Percentiles rank a stretch among this genome's conserved stretches.
These are phyloP conservation scores for Pyrus betulifolia DNA, from an alignment of 306 rosid species.

Conservation along the genomic window DNA sequence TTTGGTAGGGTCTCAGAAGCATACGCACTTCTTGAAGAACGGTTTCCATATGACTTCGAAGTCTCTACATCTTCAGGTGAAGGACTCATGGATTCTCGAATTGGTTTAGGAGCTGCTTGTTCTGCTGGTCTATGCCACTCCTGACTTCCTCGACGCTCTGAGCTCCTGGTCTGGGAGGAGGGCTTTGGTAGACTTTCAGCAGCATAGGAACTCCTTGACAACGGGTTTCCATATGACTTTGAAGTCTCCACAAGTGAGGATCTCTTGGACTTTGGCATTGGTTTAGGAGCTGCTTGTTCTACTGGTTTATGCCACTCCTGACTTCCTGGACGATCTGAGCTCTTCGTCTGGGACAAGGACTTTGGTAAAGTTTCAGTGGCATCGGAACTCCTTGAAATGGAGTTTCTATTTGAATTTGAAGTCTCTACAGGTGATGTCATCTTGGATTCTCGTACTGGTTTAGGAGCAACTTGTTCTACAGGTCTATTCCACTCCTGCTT, in stretches of 20 bases:
- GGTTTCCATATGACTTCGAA: constrained; percentile 16
- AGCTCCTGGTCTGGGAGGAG: constrained; percentile 24
- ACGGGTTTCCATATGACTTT: constrained; percentile 8
- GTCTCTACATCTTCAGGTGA: not conserved
- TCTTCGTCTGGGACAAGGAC: constrained; percentile 21
- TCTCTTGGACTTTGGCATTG: constrained; percentile 1
- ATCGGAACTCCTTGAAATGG: constrained; percentile 31
- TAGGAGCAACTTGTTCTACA: not conserved
- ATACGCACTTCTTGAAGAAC: constrained; percentile 35
- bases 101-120: not conserved
- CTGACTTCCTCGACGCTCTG: constrained; percentile 24
- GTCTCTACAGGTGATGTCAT: not conserved
- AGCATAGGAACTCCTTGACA: constrained; percentile 32
- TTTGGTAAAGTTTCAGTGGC: constrained; percentile 22
- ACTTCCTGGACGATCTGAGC: constrained; percentile 29
- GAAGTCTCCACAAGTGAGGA: not conserved
- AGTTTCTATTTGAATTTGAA: not conserved
- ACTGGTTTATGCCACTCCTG: constrained; percentile 1
- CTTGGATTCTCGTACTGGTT: not conserved
- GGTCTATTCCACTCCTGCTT: constrained; percentile 8
- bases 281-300: not conserved
- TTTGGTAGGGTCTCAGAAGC: constrained; percentile 24
- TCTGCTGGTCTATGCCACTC: constrained; percentile 3
- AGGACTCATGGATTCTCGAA: constrained; percentile 1
- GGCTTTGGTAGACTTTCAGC: constrained; percentile 19